A percentile compares a stretch with the other conserved stretches of the same genome.
Conservation (phyloP, 2,329 filamentous ascomycete genomes). For the Coniella vitis region DNA sequence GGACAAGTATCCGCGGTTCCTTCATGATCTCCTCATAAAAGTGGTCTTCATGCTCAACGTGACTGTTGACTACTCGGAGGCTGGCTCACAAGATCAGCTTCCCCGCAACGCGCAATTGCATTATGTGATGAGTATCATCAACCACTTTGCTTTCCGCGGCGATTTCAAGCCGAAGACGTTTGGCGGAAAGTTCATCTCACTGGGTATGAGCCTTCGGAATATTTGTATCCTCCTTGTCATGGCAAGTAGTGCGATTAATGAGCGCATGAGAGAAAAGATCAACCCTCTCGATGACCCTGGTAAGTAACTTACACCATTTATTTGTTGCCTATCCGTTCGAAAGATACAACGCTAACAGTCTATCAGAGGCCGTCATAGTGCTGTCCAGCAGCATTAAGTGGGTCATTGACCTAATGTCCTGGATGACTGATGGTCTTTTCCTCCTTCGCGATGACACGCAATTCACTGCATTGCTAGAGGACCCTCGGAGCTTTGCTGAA, state of each 20-base stretch:
- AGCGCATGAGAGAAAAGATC: conserved; percentile 45
- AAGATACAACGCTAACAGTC: not conserved
- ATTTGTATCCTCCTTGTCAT: conserved; percentile 60
- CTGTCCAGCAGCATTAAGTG: conserved; percentile 72
- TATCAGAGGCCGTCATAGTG: conserved; percentile 62
- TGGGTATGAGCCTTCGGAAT: conserved; percentile 68
- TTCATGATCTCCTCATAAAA: conserved; percentile 57
- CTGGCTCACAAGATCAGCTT: conserved; percentile 63
- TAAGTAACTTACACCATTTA: conserved; percentile 25
- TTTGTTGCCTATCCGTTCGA: not conserved
- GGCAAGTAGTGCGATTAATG: conserved; percentile 48
- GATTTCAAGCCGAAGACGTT: conserved; percentile 56
- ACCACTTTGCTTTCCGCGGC: conserved; percentile 67
- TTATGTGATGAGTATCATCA: conserved; percentile 70
- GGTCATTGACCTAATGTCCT: conserved; percentile 64
- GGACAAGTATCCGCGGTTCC: conserved; percentile 42
- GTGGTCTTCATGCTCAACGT: conserved; percentile 64
- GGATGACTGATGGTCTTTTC: conserved; percentile 54
- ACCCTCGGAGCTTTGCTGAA: conserved; percentile 39
- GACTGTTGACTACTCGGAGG: conserved; percentile 75
- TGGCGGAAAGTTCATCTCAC: conserved; percentile 66
- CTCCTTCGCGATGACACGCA: conserved; percentile 44
- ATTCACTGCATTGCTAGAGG: conserved; percentile 43
- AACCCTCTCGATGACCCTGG: conserved; percentile 58
- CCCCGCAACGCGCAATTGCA: conserved; percentile 68